Evolutionary conservation across 371 early-diverging fungal genomes (phyloP).

Genomic region (Rhizopus arrhizus): DNA sequence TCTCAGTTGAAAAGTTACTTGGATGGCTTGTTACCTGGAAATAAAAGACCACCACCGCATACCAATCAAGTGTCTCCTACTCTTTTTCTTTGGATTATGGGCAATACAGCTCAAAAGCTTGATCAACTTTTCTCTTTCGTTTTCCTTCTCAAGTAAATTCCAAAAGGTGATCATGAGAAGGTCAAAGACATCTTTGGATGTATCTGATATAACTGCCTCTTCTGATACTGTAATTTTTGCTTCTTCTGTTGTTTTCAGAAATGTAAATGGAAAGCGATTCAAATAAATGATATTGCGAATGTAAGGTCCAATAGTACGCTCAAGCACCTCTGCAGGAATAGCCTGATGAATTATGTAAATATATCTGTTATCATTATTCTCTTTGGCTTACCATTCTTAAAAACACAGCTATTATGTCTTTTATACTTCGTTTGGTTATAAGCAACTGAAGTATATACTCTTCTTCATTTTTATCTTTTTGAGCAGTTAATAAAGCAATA

Average conservation of each 20-base stretch:
- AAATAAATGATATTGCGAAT: slow-evolving; percentile 28
- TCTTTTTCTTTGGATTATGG: slow-evolving; percentile 20
- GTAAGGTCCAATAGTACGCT: slow-evolving; percentile 26
- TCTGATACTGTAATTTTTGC: slow-evolving; percentile 15
- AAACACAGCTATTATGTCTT: slow-evolving; percentile 44
- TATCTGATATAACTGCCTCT: slow-evolving; percentile 19
- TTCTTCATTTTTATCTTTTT: slow-evolving; percentile 14
- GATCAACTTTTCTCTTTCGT: slow-evolving; percentile 29
- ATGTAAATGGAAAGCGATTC: slow-evolving; percentile 5
- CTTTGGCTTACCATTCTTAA: slow-evolving; percentile 35
- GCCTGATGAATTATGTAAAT: slow-evolving; percentile 17
- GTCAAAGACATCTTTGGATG: slow-evolving; percentile 34
- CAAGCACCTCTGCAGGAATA: slow-evolving; percentile 41
- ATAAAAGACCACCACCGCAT: slow-evolving; percentile 50
- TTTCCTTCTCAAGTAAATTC: slow-evolving; percentile 18
- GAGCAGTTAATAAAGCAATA: slow-evolving; percentile 2
- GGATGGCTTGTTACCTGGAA: slow-evolving; percentile 25
- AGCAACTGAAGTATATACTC: slow-evolving; percentile 21
- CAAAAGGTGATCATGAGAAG: slow-evolving; percentile 33
- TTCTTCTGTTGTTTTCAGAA: not conserved
- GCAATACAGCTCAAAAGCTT: slow-evolving; percentile 29
- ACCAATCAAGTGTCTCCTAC: slow-evolving; percentile 30
- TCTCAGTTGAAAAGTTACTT: no score
- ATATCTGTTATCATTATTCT: not conserved
- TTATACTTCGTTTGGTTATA: slow-evolving; percentile 36